Evolutionary conservation across 2,329 filamentous ascomycete genomes (phyloP), one percentile per base, ranked within the genome.

Genomic region (Stagonosporopsis chrysanthemi): DNA sequence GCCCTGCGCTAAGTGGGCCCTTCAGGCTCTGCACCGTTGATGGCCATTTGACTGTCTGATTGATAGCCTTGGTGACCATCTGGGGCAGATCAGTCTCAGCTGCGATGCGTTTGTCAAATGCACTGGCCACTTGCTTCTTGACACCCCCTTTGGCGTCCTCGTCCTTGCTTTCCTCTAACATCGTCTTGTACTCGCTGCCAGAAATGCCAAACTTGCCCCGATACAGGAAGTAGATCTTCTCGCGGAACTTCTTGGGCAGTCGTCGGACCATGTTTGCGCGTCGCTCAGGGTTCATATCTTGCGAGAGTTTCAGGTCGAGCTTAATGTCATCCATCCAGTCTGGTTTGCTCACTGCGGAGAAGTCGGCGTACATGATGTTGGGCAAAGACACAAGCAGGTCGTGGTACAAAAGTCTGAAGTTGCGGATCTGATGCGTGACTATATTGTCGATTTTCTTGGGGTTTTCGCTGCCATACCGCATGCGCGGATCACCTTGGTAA

Each of bases 221-320:
- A 76, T 97, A 99, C 69, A 93, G 88, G 76, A 97, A 97, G 79
- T 99, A 99, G 0, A 99, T 81, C 57, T 92, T 93, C 51, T 90
- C 86, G 35, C 95, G 87, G 83, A 99, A 98, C 6, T 88, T 84
- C 68, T 90, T 89, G 4, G 95, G 95, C 11, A 99, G 81, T 12
- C 95, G 89, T 5, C 95, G 88, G 9, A 99, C 94, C 91, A 99
- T 99, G 77, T 99, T 99, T 17, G 91, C 92, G 55, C 95, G 88
- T 70, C 90, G 92, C 56, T 91, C 80, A 0, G 93, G 91, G 68
- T 97, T 91, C 92, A 98, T 96, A 70, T 98, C 92, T 77, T 99
- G 95, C 39, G 84, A 82, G 19, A 99, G 81, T 15, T 80, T 83
- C 64, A 91, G 83, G 64, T 95, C 87, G 49, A 71, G 76, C 53